These are phyloP conservation scores for Fusarium zealandicum DNA, from an alignment of 2,329 filamentous ascomycete species.

Conservation along the genomic window DNA sequence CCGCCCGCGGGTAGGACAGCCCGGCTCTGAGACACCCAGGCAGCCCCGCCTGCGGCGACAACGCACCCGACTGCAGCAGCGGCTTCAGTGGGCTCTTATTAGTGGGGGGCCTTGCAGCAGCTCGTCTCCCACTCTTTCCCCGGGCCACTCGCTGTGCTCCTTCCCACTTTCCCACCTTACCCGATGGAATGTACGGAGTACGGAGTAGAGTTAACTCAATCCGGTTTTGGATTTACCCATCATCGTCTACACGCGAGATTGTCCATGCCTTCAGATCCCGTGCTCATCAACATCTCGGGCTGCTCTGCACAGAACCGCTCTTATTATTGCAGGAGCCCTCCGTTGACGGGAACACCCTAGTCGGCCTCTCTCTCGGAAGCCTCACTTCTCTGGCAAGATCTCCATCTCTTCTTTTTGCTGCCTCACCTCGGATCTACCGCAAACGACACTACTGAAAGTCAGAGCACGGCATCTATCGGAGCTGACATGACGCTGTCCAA, in stretches of 20 bases:
- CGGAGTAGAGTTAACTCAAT: constrained; percentile 27
- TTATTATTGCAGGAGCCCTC: constrained; percentile 18
- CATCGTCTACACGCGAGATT: constrained; percentile 19
- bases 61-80: neutral
- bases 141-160: constrained; percentile 1
- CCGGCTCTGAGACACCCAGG: too few species aligned
- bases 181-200: too few species aligned
- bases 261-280: constrained; percentile 3
- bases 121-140: neutral
- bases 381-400: neutral
- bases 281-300: constrained; percentile 26
- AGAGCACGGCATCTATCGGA: constrained; percentile 4
- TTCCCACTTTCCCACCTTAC: constrained; percentile 12
- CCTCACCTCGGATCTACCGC: constrained; percentile 15
- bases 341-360: constrained; percentile 16
- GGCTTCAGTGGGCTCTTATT: neutral
- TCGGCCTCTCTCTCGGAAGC: constrained; percentile 26
- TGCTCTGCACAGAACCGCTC: neutral
- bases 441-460: neutral
- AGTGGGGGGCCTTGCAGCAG: neutral
- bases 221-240: constrained; percentile 27
- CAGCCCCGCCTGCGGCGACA: neutral
- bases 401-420: neutral
- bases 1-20: too few species aligned
- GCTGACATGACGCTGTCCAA: constrained; percentile 31